Evolutionary conservation across 1,284 basidiomycete genomes (phyloP).

Genomic region (Ustilago bromivora): DNA sequence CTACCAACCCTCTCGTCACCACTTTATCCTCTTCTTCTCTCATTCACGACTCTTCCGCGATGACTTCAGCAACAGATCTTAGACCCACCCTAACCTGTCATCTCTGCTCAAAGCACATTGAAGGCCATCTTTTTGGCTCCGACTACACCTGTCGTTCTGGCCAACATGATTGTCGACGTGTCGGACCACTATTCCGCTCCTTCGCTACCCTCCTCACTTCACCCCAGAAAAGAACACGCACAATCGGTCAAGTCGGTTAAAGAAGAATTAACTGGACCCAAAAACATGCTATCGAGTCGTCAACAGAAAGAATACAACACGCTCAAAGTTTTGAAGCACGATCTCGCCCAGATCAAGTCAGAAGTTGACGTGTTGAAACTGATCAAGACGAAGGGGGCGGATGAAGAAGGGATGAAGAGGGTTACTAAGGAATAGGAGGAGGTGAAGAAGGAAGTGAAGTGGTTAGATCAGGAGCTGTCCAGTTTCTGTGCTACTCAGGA

Average conservation of each 20-base stretch:
- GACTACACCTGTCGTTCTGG: constrained; percentile 15
- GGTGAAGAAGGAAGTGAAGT: background rate
- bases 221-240: background rate
- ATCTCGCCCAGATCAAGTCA: background rate
- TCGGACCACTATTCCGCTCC: constrained; percentile 8
- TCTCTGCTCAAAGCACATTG: constrained; percentile 10
- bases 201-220: background rate
- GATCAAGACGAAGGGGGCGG: background rate
- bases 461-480: background rate
- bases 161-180: constrained; percentile 13
- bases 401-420: background rate
- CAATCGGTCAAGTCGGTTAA: constrained; percentile 9
- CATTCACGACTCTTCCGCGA: background rate
- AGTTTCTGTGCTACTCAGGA: background rate
- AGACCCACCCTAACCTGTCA: constrained; percentile 1
- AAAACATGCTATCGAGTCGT: constrained; percentile 9
- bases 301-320: constrained; percentile 10
- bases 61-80: constrained; percentile 2
- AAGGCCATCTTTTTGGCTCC: background rate
- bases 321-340: constrained; percentile 13
- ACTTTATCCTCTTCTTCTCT: background rate
- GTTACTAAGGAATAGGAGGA: background rate
- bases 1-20: background rate
- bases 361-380: constrained; percentile 5
- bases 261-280: constrained; percentile 13